Evolutionary conservation across 2,329 filamentous ascomycete species (phyloP), one percentile per base, ranked within the genome.

Genomic region (Diaporthe sp.): DNA sequence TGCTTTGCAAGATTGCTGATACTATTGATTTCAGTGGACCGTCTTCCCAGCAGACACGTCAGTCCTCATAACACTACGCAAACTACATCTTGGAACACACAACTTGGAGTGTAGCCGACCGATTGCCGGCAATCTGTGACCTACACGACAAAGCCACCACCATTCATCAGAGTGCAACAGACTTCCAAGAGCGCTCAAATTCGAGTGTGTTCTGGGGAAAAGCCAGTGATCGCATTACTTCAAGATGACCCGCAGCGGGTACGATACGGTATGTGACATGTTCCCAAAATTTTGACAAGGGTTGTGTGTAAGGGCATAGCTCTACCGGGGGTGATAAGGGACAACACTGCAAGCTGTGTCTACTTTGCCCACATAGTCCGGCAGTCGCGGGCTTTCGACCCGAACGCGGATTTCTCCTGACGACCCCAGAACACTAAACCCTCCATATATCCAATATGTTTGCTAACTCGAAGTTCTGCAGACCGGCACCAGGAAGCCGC

Each of bases 231-330:
- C 8, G 22, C n/a, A 6, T 40, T 40, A 38, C 33, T 54, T 8
- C 47, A 52, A 68, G 47, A 68, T 68, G 64, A 68, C 47, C 45
- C 64, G 64, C n/a, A 68, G 64, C 64, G 64, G 64, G 64, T 68
- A 68, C n/a, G 64, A 68, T n/a, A 68, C 64, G 47, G 64, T 68
- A 68, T 19, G 64, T 54, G 22, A 54, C 30, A 40, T 15, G 19
- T 52, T 52, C 15, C 13, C n/a, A n/a, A n/a, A 13, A 19, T 52
- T 19, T 19, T 17, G 15, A 19, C 12, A 2, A 17, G 4, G 40
- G 17, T 2, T 2, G 1, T 2, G 15, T 22, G 13, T 19, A 19
- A 50, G 28, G 35, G 28, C 13, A 45, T 35, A 19, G 3, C 2
- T 35, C 12, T 35, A 9, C 19, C 22, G 10, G 5, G 4, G 13